phyloP scores from a whole-genome alignment of 2,329 filamentous ascomycete genomes.

The Hymenoscyphus albidus region DNA sequence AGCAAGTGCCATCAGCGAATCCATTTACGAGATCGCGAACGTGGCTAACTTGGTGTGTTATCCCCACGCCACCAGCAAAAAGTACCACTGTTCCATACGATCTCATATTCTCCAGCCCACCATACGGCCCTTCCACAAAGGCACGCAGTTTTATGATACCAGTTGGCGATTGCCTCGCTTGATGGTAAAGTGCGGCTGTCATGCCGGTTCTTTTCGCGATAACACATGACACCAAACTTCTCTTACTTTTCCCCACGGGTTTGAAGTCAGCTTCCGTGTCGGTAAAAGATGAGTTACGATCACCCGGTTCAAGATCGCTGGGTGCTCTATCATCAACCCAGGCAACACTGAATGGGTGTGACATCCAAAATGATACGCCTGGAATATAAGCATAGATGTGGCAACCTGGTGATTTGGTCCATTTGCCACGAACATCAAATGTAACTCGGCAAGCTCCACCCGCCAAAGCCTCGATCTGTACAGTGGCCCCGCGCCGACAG shows the following conservation, averaged over 20 bases:
- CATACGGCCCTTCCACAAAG: constrained; percentile 71
- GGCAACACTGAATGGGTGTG: constrained; percentile 72
- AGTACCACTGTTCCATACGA: constrained; percentile 74
- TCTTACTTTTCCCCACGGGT: not conserved
- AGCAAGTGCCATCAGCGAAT: constrained; percentile 61
- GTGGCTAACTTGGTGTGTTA: constrained; percentile 72
- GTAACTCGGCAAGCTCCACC: constrained; percentile 70
- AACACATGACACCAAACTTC: constrained; percentile 14
- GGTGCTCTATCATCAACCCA: constrained; percentile 55
- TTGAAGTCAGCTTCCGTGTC: constrained; percentile 10
- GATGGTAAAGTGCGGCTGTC: constrained; percentile 63
- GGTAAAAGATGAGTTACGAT: not conserved
- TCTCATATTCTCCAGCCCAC: constrained; percentile 61
- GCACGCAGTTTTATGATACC: constrained; percentile 59
- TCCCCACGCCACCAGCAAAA: constrained; percentile 74
- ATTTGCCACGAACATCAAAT: constrained; percentile 66
- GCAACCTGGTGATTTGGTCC: constrained; percentile 67
- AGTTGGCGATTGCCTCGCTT: constrained; percentile 54
- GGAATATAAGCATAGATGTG: constrained; percentile 76
- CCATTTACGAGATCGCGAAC: constrained; percentile 65
- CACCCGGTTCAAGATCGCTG: not conserved
- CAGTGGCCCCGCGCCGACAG: constrained; percentile 64
- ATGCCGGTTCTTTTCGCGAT: constrained; percentile 58
- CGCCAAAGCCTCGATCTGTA: constrained; percentile 69
- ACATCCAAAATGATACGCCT: constrained; percentile 65